Evolutionary conservation across 1,139 yeast genomes (phyloP), one percentile per base, ranked within the genome.

Genomic region (Saccharomyces hybrid): DNA sequence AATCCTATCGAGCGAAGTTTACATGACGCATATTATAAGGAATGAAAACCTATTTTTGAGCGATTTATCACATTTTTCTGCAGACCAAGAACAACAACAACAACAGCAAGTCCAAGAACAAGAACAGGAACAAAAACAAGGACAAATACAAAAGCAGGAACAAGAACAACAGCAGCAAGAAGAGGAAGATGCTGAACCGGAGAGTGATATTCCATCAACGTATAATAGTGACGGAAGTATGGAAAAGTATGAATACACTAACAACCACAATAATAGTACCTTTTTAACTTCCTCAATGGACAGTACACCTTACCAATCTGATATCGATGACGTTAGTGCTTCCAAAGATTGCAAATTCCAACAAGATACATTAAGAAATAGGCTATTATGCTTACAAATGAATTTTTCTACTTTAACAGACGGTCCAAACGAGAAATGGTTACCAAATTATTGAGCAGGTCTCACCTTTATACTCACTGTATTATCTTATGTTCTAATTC

Each of bases 1-100:
- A 8, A 49, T 52, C 32, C 53, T 62, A 42, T 52, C 57, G 38
- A 55, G 52, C 46, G 56, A 59, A 28, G 57, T 58, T 32, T 54
- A 53, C 50, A 58, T 59, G 26, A 50, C 52, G 25, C 59, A 59
- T 52, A 57, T 61, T 46, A 53, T 56, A 14, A 62, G 60, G 42
- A 59, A 59, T 50, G 57, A 56, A 23, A 54, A 56, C 54, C 53
- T 38, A 38, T 38, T 9, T 9, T 20, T 38, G 23, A 25, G 20
- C 7, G 44, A 20, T 16, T 16, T 38, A 9, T 20, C 44, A 38
- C 44, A 38, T 9, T 20, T 38, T 16, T 25, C 44, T 20, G 44
- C 20, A 14, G 44, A 11, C n/a, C 13, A n/a, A 34, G 41, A 34
- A 34, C 41, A 34, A 8, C 5, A 34, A 9, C 41, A 56, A 44